phyloP scores from a whole-genome alignment of 768 basidiomycete genomes.

The Boletus fagicola region DNA sequence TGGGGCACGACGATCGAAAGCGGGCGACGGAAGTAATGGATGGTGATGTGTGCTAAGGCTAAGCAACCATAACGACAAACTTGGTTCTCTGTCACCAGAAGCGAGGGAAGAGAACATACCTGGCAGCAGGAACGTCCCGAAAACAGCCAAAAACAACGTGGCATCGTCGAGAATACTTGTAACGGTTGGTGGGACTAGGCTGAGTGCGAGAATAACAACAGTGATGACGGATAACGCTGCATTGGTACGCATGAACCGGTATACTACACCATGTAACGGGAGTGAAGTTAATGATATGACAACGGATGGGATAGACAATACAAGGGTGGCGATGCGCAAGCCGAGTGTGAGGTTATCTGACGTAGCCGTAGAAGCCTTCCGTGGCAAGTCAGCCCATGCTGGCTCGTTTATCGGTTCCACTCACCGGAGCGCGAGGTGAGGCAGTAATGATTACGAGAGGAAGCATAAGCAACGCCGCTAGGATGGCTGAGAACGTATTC shows the following conservation, averaged over 20 bases:
- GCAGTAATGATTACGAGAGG: slow-evolving; percentile 58
- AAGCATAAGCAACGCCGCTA: slow-evolving; percentile 51
- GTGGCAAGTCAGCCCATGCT: slow-evolving; percentile 13
- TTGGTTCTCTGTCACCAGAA: neutral
- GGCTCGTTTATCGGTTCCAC: slow-evolving; percentile 28
- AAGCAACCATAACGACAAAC: slow-evolving; percentile 1
- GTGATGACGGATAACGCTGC: slow-evolving; percentile 46
- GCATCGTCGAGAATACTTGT: slow-evolving; percentile 45
- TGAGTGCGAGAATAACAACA: slow-evolving; percentile 41
- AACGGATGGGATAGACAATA: slow-evolving; percentile 58
- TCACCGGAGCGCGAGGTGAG: slow-evolving; percentile 41
- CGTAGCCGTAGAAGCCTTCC: slow-evolving; percentile 6
- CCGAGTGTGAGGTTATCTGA: slow-evolving; percentile 25
- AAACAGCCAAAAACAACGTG: slow-evolving; percentile 49
- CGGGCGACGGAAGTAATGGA: slow-evolving; percentile 83
- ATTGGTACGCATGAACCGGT: slow-evolving; percentile 41
- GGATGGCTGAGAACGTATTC: slow-evolving; percentile 46
- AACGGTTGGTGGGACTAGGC: slow-evolving; percentile 43
- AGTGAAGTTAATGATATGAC: slow-evolving; percentile 55
- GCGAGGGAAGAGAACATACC: slow-evolving; percentile 35
- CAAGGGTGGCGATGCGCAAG: slow-evolving; percentile 51
- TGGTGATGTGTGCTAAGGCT: slow-evolving; percentile 76
- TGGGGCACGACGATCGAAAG: slow-evolving; percentile 79
- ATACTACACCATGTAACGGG: slow-evolving; percentile 44
- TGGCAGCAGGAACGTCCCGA: slow-evolving; percentile 62